Percentiles rank a stretch among this genome's conserved stretches.
phyloP scores from a whole-genome alignment of 306 rosid species.

The Cucumis cinereus region DNA sequence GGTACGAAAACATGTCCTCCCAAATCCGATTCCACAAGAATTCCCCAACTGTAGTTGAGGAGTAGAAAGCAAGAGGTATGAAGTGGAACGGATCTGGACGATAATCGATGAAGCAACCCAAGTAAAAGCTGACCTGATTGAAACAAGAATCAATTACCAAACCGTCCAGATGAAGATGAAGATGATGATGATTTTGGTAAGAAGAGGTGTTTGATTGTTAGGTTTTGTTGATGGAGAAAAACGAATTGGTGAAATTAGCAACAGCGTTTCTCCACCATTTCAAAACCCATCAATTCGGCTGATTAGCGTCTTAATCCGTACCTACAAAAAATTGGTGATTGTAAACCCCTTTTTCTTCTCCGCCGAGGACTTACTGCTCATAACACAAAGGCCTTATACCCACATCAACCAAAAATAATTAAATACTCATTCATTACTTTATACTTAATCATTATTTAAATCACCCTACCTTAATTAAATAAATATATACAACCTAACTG shows the following conservation, averaged over 20 bases:
- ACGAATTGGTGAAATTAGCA: background rate
- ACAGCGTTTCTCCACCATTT: background rate
- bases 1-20: background rate
- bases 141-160: background rate
- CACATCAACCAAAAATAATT: background rate
- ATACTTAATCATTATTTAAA: background rate
- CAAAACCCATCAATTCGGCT: background rate
- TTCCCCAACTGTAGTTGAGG: background rate
- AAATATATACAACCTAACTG: no score
- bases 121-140: background rate
- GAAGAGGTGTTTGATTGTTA: background rate
- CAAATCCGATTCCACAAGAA: background rate
- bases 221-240: background rate
- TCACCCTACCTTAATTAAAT: no score
- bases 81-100: slow-evolving; percentile 1
- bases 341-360: background rate
- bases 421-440: background rate
- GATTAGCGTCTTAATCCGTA: background rate
- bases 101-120: background rate
- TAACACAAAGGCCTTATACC: background rate
- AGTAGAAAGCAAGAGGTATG: background rate
- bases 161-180: background rate
- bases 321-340: background rate
- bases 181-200: background rate
- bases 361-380: background rate